Conservation (phyloP, 768 basidiomycete species). For the Leccinum pellstonianum region DNA sequence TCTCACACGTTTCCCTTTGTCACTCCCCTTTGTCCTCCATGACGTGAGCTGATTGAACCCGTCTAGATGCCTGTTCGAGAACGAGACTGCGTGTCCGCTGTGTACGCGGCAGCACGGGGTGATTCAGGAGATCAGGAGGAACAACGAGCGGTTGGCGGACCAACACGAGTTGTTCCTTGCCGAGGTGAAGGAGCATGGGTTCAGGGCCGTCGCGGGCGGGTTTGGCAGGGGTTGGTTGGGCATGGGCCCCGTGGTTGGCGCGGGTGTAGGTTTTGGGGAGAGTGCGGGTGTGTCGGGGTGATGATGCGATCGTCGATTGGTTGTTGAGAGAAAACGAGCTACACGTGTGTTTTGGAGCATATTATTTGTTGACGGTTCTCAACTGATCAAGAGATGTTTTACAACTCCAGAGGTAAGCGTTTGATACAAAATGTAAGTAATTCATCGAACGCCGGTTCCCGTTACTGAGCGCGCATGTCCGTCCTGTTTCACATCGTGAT, state of each 20-base stretch:
- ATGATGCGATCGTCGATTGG: not conserved
- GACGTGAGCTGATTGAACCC: not conserved
- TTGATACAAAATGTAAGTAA: too few species aligned
- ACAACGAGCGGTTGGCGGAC: slow-evolving; percentile 80
- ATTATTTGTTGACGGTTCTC: too few species aligned
- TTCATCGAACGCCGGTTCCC: too few species aligned
- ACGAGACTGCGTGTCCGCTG: slow-evolving; percentile 86
- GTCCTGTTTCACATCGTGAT: too few species aligned
- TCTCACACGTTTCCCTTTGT: not conserved
- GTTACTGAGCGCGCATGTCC: too few species aligned
- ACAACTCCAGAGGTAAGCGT: too few species aligned
- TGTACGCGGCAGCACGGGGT: slow-evolving; percentile 87
- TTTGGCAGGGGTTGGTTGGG: slow-evolving; percentile 65
- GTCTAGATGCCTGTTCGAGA: slow-evolving; percentile 79
- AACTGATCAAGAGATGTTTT: too few species aligned
- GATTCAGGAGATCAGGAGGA: slow-evolving; percentile 83
- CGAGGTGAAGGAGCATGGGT: slow-evolving; percentile 71
- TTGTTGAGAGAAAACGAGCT: too few species aligned
- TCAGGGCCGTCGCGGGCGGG: slow-evolving; percentile 65
- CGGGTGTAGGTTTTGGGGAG: not conserved
- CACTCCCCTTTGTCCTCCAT: not conserved
- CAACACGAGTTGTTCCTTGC: slow-evolving; percentile 79
- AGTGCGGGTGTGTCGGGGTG: slow-evolving; percentile 3
- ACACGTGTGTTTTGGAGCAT: too few species aligned
- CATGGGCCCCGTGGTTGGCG: not conserved